Evolutionary conservation across 164 flowering plant genomes (phyloP), one percentile per base, ranked within the genome.

Genomic region (Tetrastigma voinierianum): DNA sequence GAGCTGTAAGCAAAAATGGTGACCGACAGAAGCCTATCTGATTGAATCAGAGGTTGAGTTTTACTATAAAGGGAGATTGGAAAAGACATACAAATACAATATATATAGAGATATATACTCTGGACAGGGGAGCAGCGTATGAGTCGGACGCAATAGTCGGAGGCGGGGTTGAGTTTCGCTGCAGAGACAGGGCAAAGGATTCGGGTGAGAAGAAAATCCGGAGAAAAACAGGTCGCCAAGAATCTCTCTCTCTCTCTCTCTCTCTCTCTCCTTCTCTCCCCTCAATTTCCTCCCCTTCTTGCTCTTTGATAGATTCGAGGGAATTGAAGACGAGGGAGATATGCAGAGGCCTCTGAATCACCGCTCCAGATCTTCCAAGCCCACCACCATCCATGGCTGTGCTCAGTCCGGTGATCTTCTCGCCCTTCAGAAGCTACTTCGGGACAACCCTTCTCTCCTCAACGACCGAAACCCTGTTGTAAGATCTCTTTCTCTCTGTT

Each of bases 401-500:
- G 97, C 98, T 2, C 96, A 87, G 64, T 77, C 85, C 4, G 99
- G 97, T 7, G 96, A 96, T 82, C 81, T 93, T 62, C 11, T 64
- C 48, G 72, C 70, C 21, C 73, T 93, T 57, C 86, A 83, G 82
- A 87, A 70, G 80, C 72, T 85, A 54, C 84, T 96, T 21, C 72
- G 75, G 0, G 86, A 77, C 54, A 86, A 86, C 68, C 96, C 99
- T 16, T 81, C 87, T 60, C 94, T 96, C 66, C 86, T 96, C 74
- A 90, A 93, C 52, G 90, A 90, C 12, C 73, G 87, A 25, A 96
- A 96, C 70, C 84, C 88, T 25, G 86, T 96, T 54, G 99, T 96
- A 82, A 74, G 87, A 65, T 76, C 70, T 51, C 55, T 3, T 45
- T 69, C 57, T 66, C 18, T 74, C 23, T 62, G 62, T 53, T 71